Conservation (phyloP, 768 basidiomycete genomes). For the Leccinum sublutescens region DNA sequence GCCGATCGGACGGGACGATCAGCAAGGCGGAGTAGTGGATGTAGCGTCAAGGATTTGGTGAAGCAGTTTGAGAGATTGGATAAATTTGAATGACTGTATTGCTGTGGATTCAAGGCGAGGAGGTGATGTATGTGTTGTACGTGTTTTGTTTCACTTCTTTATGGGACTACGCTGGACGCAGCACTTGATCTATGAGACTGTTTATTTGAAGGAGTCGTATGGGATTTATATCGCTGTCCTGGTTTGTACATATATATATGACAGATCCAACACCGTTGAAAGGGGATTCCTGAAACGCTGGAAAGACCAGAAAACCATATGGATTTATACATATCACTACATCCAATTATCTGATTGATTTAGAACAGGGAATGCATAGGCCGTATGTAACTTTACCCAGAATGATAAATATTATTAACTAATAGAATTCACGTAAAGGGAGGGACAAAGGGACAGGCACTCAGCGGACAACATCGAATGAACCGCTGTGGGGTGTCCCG, state of each 20-base stretch:
- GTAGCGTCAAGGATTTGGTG: constrained; percentile 73
- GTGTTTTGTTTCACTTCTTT: constrained; percentile 10
- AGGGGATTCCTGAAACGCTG: neutral
- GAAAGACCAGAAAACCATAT: neutral
- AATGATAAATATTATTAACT: neutral
- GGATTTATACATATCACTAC: neutral
- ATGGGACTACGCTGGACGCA: constrained; percentile 14
- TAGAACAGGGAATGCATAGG: neutral
- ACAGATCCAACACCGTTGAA: neutral
- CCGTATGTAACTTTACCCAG: neutral
- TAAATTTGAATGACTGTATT: constrained; percentile 5
- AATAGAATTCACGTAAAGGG: neutral
- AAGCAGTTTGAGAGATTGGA: constrained; percentile 52
- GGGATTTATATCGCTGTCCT: neutral
- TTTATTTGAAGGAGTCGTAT: neutral
- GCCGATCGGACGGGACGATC: constrained; percentile 35
- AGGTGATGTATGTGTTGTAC: constrained; percentile 2
- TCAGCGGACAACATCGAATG: neutral
- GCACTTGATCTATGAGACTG: constrained; percentile 1
- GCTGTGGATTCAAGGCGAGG: neutral
- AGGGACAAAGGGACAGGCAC: neutral
- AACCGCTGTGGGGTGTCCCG: neutral
- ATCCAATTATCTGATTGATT: neutral
- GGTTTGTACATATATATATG: neutral
- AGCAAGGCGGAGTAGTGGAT: constrained; percentile 57